Evolutionary conservation across 1,284 basidiomycete species (phyloP).

Genomic region (Pterula multifida): DNA sequence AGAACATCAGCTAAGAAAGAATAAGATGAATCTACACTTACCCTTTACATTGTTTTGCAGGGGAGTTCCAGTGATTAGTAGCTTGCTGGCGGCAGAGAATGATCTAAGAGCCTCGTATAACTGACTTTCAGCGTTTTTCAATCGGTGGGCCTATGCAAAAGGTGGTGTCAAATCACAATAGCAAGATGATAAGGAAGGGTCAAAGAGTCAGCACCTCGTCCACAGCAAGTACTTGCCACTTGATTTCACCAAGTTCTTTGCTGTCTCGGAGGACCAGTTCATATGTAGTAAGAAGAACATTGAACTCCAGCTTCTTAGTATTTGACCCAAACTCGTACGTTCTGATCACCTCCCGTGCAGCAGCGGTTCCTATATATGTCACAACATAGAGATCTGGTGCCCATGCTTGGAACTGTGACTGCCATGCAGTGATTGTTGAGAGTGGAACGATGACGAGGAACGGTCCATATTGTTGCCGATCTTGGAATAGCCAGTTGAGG

Average conservation of each 20-base stretch:
- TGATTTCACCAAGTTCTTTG: constrained; percentile 84
- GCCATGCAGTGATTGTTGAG: constrained; percentile 98
- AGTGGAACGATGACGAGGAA: constrained; percentile 97
- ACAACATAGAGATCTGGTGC: constrained; percentile 96
- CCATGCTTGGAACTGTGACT: constrained; percentile 91
- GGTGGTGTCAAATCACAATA: constrained; percentile 1
- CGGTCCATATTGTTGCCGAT: constrained; percentile 89
- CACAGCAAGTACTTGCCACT: constrained; percentile 94
- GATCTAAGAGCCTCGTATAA: constrained; percentile 88
- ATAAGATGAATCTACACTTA: constrained; percentile 20
- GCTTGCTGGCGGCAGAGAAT: constrained; percentile 84
- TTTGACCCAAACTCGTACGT: constrained; percentile 84
- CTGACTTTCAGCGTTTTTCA: constrained; percentile 98
- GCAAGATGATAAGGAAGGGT: background rate
- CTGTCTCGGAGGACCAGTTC: constrained; percentile 91
- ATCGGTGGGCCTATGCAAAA: constrained; percentile 81
- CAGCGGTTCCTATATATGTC: constrained; percentile 88
- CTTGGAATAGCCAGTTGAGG: constrained; percentile 92
- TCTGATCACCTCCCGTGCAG: constrained; percentile 85
- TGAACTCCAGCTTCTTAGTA: constrained; percentile 89
- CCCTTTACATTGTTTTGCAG: constrained; percentile 99
- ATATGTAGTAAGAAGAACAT: constrained; percentile 95
- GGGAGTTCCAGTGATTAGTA: constrained; percentile 97
- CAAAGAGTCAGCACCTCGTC: constrained; percentile 59
- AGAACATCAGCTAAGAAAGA: constrained; percentile 9